Base-by-base conservation (phyloP, 1,139 yeast species). In the Debaryomyces psychrophilus region DNA sequence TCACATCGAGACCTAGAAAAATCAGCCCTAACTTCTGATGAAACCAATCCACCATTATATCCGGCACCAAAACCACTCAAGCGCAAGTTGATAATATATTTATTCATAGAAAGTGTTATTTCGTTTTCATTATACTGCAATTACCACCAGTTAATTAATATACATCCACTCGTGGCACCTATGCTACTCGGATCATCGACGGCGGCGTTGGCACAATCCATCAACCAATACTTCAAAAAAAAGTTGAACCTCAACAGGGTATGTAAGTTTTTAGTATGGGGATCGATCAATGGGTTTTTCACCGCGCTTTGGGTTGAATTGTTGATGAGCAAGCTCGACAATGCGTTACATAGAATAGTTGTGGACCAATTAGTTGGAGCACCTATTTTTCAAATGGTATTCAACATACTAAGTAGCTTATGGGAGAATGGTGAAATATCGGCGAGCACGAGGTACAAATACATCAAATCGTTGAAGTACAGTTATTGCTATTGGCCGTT, bases 401-500 rank as follows among this genome's bases (percentile, higher is more conserved):
- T 81, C 60, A 70, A 73, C 44, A 55, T 77, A 2, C 72, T 75
- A 48, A 76, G 73, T 51, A 68, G 78, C 31, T 55, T 81, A 14
- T 83, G 88, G 87, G 87, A 83, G 50, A 68, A 73, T 42, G 78
- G 77, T 15, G 76, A 68, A 45, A 47, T 72, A 28, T 46, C 65
- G 8, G 43, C 58, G 25, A 53, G 54, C 50, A 58, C 71, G 9
- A 62, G 61, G 44, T 46, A 60, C 26, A 65, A 77, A 5, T 81
- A 71, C 51, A 46, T 79, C 47, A 75, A 72, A 44, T 71, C 83
- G 9, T 62, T 83, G 49, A 76, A 76, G 49, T 73, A 77, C 49
- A 77, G 84, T 28, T 82, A 77, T 58, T 67, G 80, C 55, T 73
- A 73, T 49, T 83, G 87, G 86, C 87, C 88, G 6, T 62, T 77